phyloP scores from a whole-genome alignment of 2,329 filamentous ascomycete species.

The Colletotrichum sidae region DNA sequence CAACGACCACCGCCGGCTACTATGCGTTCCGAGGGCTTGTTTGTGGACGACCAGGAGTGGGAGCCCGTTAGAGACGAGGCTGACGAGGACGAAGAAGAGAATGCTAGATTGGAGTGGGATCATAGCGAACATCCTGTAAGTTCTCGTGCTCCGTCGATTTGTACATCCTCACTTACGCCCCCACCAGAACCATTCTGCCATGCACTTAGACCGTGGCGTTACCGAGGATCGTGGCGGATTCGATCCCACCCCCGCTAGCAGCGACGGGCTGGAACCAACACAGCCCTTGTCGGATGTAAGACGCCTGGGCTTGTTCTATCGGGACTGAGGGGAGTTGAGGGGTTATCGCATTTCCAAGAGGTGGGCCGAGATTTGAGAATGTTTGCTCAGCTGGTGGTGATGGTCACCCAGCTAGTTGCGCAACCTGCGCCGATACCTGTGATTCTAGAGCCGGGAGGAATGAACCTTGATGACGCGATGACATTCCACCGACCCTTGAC shows the following conservation, averaged over 20 bases:
- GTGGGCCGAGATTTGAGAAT: constrained; percentile 18
- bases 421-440: constrained; percentile 82
- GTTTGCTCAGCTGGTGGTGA: constrained; percentile 47
- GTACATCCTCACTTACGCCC: constrained; percentile 44
- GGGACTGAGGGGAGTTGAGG: constrained; percentile 35
- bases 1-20: constrained; percentile 67
- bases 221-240: constrained; percentile 42
- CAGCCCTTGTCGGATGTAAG: constrained; percentile 78
- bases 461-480: constrained; percentile 68
- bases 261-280: constrained; percentile 71
- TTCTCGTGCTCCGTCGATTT: constrained; percentile 18
- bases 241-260: constrained; percentile 42
- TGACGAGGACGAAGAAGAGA: constrained; percentile 72
- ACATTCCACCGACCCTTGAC: constrained; percentile 77
- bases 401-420: constrained; percentile 85
- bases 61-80: constrained; percentile 72
- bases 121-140: constrained; percentile 72
- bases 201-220: constrained; percentile 56
- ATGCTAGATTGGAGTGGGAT: constrained; percentile 80
- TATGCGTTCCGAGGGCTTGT: constrained; percentile 74
- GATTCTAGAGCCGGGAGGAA: constrained; percentile 64
- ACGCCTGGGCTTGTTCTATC: constrained; percentile 55
- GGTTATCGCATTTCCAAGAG: constrained; percentile 44
- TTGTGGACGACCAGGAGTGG: constrained; percentile 80
- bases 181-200: constrained; percentile 55